Conservation (phyloP, 306 rosid species). For the Trifolium repens region DNA sequence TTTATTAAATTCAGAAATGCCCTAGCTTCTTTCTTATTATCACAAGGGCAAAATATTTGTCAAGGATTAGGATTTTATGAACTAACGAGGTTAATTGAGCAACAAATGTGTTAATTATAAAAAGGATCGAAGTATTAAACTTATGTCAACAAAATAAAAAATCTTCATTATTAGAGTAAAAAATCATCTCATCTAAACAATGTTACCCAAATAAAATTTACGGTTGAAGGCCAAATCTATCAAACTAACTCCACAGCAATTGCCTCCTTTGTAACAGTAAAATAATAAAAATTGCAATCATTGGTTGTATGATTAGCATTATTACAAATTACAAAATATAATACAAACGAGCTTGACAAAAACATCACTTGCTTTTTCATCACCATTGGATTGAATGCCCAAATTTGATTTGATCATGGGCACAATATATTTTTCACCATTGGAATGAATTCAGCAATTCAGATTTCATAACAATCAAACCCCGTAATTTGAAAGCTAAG, state of each 20-base stretch:
- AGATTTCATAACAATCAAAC: constrained; percentile 32
- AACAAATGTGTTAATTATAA: too few species aligned
- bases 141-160: too few species aligned
- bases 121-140: too few species aligned
- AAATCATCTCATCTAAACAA: not conserved
- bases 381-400: constrained; percentile 32
- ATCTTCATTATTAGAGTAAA: not conserved
- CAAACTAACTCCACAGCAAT: too few species aligned
- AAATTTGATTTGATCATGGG: constrained; percentile 15
- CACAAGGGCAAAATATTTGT: too few species aligned
- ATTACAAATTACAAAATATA: not conserved
- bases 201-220: not conserved
- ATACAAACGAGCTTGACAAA: constrained; percentile 26
- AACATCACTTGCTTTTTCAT: constrained; percentile 30
- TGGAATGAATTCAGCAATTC: constrained; percentile 36
- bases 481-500: not conserved
- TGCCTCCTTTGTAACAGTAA: not conserved
- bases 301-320: constrained; percentile 8
- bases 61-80: too few species aligned
- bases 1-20: too few species aligned
- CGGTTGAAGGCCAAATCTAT: constrained; percentile 8
- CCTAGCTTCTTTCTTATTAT: too few species aligned
- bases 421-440: constrained; percentile 5
- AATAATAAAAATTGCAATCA: constrained; percentile 19
- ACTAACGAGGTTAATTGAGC: too few species aligned